These are phyloP conservation scores for Pythium insidiosum DNA, from an alignment of 352 stramenopile species.

Conservation along the genomic window DNA sequence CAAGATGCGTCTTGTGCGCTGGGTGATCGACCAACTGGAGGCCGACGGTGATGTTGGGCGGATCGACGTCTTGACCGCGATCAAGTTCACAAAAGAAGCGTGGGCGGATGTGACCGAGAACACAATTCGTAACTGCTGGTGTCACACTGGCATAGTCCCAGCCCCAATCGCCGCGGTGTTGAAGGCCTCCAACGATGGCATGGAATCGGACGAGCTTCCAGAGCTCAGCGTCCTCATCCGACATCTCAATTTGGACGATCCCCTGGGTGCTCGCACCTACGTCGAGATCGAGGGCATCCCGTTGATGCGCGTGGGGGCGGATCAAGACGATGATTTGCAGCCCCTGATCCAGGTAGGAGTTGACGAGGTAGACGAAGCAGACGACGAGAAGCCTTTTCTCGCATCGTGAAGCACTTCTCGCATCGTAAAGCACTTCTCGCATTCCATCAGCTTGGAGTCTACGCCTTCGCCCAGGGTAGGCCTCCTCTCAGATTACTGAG, in stretches of 20 bases:
- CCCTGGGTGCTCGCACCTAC: not conserved
- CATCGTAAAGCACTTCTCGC: not conserved
- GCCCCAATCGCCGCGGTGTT: not conserved
- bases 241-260: constrained; percentile 1
- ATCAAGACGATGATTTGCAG: not conserved
- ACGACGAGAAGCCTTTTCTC: too few relatives aligned
- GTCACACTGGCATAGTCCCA: constrained; percentile 1
- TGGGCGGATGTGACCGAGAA: not conserved
- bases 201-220: not conserved
- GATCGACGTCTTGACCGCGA: constrained; percentile 1
- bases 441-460: not conserved
- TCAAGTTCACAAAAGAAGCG: constrained; percentile 1
- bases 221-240: constrained; percentile 1
- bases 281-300: not conserved
- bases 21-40: constrained; percentile 1
- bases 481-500: not conserved
- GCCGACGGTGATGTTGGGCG: not conserved
- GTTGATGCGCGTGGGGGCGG: not conserved
- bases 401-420: not conserved
- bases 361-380: not conserved
- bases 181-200: constrained; percentile 1
- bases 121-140: constrained; percentile 4
- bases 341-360: not conserved
- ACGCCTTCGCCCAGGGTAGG: not conserved
- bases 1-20: constrained; percentile 2